These are phyloP conservation scores for Auricularia sp. DNA, from an alignment of 768 basidiomycete genomes.

Conservation along the genomic window DNA sequence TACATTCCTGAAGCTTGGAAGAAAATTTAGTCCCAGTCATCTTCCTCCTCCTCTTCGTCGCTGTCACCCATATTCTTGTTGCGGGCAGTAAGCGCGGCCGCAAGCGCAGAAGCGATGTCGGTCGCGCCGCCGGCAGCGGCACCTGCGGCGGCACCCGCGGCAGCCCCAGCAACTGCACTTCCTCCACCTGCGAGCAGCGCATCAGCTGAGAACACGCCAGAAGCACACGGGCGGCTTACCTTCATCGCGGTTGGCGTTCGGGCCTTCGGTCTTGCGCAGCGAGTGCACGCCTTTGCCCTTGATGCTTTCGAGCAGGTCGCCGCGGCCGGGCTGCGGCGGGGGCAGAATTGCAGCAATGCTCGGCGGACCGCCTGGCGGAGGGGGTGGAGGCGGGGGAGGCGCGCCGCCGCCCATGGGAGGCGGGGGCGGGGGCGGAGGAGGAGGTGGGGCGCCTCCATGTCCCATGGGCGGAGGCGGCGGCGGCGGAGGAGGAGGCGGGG, in stretches of 20 bases:
- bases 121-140: no score
- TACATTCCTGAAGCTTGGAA: no score
- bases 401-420: constrained; percentile 19
- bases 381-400: constrained; percentile 25
- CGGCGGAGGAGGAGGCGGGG: constrained; percentile 24
- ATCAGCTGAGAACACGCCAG: no score
- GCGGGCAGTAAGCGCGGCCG: no score
- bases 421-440: constrained; percentile 41
- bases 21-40: no score
- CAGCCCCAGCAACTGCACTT: no score
- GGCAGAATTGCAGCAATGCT: constrained; percentile 29
- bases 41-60: no score
- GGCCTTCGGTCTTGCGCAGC: constrained; percentile 44
- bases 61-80: no score
- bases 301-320: constrained; percentile 66
- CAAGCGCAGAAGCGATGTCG: no score
- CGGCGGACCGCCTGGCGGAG: constrained; percentile 13
- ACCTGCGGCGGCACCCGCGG: no score
- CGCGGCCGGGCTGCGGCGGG: constrained; percentile 48
- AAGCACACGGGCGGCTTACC: no score
- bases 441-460: constrained; percentile 14
- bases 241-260: background rate
- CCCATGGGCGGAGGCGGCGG: constrained; percentile 10
- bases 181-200: no score
- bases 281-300: constrained; percentile 68